These are phyloP conservation scores for Ananas comosus DNA, from an alignment of 176 grass and related monocot species.

Conservation along the genomic window DNA sequence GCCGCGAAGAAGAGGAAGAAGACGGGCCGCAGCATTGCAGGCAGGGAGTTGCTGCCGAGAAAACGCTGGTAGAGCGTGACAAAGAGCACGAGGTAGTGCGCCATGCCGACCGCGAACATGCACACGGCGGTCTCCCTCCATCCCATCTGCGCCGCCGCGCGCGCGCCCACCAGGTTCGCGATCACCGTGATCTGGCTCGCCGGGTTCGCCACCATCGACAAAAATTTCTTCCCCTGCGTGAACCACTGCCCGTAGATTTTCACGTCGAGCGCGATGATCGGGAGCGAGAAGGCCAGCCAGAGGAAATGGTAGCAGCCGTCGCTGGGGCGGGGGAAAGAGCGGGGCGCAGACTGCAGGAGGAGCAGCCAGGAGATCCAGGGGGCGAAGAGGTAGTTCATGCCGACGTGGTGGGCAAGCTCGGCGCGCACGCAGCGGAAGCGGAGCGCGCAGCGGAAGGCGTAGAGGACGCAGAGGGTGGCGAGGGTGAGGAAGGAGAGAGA, in stretches of 20 bases:
- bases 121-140: constrained; percentile 67
- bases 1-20: constrained; percentile 96
- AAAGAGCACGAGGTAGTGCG: constrained; percentile 89
- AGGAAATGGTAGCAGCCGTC: constrained; percentile 39
- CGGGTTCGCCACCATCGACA: constrained; percentile 89
- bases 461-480: constrained; percentile 47
- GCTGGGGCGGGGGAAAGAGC: constrained; percentile 24
- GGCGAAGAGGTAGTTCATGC: constrained; percentile 94
- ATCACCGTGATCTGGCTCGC: constrained; percentile 89
- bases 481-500: constrained; percentile 61
- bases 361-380: constrained; percentile 93
- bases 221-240: constrained; percentile 62
- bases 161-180: constrained; percentile 63
- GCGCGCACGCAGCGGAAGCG: constrained; percentile 50
- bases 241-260: constrained; percentile 97
- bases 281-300: constrained; percentile 59
- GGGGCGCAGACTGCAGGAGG: constrained; percentile 57
- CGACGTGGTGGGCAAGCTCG: constrained; percentile 84
- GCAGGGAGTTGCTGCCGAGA: constrained; percentile 60
- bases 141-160: constrained; percentile 61
- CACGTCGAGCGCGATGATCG: constrained; percentile 68
- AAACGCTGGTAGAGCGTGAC: constrained; percentile 83
- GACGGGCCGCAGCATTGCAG: constrained; percentile 63
- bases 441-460: constrained; percentile 46
- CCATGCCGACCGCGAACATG: constrained; percentile 70